A percentile compares a stretch with the other conserved stretches of the same genome.
Conservation (phyloP, 768 basidiomycete genomes). For the Phlebiopsis flavidoalba region DNA sequence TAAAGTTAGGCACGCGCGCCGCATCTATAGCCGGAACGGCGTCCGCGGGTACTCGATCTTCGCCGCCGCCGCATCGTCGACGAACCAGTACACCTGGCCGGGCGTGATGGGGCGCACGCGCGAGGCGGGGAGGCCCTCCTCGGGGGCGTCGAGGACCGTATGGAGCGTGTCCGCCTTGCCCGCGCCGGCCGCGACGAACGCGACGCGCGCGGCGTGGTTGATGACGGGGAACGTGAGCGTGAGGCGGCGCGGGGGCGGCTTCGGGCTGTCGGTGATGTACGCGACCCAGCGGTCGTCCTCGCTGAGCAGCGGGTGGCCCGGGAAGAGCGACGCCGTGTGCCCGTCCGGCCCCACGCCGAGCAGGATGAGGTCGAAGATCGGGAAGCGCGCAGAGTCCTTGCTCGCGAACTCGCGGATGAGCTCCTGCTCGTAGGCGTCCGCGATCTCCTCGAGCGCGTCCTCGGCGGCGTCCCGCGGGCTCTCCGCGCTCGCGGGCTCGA, state of each 20-base stretch:
- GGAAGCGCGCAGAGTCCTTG: slow-evolving; percentile 92
- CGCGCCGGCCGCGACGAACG: slow-evolving; percentile 83
- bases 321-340: slow-evolving; percentile 98
- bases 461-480: slow-evolving; percentile 24
- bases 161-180: slow-evolving; percentile 75
- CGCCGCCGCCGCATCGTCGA: slow-evolving; percentile 76
- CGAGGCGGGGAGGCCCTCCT: slow-evolving; percentile 75
- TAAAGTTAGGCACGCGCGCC: neutral
- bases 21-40: slow-evolving; percentile 47
- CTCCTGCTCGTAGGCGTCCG: slow-evolving; percentile 75
- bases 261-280: slow-evolving; percentile 88
- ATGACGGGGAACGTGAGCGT: slow-evolving; percentile 91
- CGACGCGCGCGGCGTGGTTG: slow-evolving; percentile 83
- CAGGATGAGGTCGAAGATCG: slow-evolving; percentile 94
- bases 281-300: slow-evolving; percentile 96
- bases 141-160: slow-evolving; percentile 74
- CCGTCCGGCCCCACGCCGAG: slow-evolving; percentile 97
- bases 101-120: slow-evolving; percentile 73
- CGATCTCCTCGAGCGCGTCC: slow-evolving; percentile 52
- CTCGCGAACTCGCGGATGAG: slow-evolving; percentile 91
- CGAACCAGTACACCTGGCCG: slow-evolving; percentile 93
- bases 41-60: slow-evolving; percentile 56
- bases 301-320: slow-evolving; percentile 77
- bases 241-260: slow-evolving; percentile 85
- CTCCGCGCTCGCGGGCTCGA: slow-evolving; percentile 40